Evolutionary conservation across 148 eudicot species (phyloP).

Genomic region (Cornus florida): DNA sequence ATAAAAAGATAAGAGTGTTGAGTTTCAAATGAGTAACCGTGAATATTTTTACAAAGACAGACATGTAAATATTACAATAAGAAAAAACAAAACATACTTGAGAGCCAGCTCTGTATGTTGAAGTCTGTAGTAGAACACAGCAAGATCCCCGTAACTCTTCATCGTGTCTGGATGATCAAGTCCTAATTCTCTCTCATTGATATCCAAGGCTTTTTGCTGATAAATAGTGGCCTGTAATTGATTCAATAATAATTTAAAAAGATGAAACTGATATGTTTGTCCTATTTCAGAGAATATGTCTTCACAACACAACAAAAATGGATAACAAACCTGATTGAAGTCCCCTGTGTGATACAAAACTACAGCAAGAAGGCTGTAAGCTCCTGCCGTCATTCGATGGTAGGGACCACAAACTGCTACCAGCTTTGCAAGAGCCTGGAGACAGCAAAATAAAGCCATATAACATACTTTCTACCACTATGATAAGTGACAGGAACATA

Average conservation of each 20-base stretch:
- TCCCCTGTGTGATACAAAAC: slow-evolving; percentile 99
- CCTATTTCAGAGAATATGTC: not conserved
- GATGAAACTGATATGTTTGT: not conserved
- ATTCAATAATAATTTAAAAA: not conserved
- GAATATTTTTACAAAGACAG: no score
- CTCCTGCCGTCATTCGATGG: slow-evolving; percentile 99
- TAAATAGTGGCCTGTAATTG: slow-evolving; percentile 88
- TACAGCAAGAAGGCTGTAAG: slow-evolving; percentile 99
- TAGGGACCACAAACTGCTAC: slow-evolving; percentile 99
- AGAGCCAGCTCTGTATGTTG: slow-evolving; percentile 99
- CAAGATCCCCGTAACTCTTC: slow-evolving; percentile 99
- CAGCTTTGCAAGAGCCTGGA: slow-evolving; percentile 95
- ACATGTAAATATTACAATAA: no score
- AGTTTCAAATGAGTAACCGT: no score
- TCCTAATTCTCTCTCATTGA: slow-evolving; percentile 96
- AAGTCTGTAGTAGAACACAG: slow-evolving; percentile 98
- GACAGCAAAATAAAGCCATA: slow-evolving; percentile 15
- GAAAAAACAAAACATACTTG: slow-evolving; percentile 52
- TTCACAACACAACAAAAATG: slow-evolving; percentile 8
- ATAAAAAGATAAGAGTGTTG: no score
- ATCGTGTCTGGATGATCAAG: slow-evolving; percentile 99
- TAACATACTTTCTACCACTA: not conserved
- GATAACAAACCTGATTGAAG: slow-evolving; percentile 83
- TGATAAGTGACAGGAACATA: slow-evolving; percentile 3
- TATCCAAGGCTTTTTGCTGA: slow-evolving; percentile 99